Conservation (phyloP, 129 eudicot species). For the Tagetes patula region DNA sequence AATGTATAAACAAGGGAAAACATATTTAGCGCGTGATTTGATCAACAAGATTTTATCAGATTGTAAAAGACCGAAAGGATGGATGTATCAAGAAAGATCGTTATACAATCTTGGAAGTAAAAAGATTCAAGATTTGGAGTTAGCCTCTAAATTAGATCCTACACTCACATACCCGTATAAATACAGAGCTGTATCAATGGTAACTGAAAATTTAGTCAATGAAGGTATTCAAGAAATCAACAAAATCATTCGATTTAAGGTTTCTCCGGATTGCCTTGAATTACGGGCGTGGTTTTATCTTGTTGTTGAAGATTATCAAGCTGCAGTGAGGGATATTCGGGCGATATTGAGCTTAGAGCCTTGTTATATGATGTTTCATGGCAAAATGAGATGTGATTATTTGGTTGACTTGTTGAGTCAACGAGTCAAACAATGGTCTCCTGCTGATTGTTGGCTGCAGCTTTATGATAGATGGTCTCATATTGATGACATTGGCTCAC, state of each 20-base stretch:
- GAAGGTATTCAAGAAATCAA: conserved; percentile 59
- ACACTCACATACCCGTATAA: conserved; percentile 66
- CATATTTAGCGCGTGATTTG: conserved; percentile 57
- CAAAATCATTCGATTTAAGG: conserved; percentile 56
- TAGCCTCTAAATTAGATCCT: conserved; percentile 60
- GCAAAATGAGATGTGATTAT: conserved; percentile 55
- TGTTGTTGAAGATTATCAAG: conserved; percentile 50
- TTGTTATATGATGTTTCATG: conserved; percentile 58
- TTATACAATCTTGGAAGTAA: conserved; percentile 60
- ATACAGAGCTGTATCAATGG: conserved; percentile 56
- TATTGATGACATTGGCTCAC: conserved; percentile 78
- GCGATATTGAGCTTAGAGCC: conserved; percentile 67
- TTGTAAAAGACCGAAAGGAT: conserved; percentile 44
- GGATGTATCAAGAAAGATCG: conserved; percentile 77
- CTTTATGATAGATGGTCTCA: conserved; percentile 79
- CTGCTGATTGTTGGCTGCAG: conserved; percentile 79
- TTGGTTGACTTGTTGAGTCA: conserved; percentile 55
- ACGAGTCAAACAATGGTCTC: conserved; percentile 56
- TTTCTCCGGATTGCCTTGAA: conserved; percentile 65
- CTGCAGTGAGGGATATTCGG: conserved; percentile 64
- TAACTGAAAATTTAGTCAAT: conserved; percentile 37
- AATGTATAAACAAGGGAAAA: conserved; percentile 57
- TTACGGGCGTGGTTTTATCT: conserved; percentile 73
- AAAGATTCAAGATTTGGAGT: conserved; percentile 50
- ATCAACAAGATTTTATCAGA: conserved; percentile 44